These are phyloP conservation scores for Cordyceps sp. DNA, from an alignment of 2,329 filamentous ascomycete species.

Conservation along the genomic window DNA sequence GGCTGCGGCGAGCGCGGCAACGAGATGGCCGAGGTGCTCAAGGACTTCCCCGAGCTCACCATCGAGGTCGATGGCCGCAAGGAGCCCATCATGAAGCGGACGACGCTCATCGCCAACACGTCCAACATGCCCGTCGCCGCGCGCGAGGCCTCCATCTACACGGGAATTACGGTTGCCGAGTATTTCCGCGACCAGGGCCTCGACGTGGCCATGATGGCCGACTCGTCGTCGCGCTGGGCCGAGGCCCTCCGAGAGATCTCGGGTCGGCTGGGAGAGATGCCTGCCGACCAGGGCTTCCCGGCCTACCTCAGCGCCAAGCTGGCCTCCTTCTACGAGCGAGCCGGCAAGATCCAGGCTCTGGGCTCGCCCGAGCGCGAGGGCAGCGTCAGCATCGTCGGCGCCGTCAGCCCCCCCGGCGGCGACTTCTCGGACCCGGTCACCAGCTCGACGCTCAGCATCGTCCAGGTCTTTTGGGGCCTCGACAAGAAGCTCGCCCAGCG, in stretches of 20 bases:
- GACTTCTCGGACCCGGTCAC: slow-evolving; percentile 99
- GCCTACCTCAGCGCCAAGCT: slow-evolving; percentile 94
- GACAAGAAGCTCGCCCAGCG: slow-evolving; percentile 99
- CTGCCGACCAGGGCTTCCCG: slow-evolving; percentile 98
- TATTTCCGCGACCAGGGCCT: slow-evolving; percentile 97
- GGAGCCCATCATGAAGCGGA: slow-evolving; percentile 99
- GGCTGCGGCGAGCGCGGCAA: slow-evolving; percentile 87
- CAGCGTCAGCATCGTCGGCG: slow-evolving; percentile 94
- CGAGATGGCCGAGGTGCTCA: slow-evolving; percentile 99
- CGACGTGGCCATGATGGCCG: slow-evolving; percentile 98
- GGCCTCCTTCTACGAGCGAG: slow-evolving; percentile 97
- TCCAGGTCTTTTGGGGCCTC: slow-evolving; percentile 98
- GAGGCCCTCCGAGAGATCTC: slow-evolving; percentile 98
- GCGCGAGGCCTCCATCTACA: slow-evolving; percentile 97
- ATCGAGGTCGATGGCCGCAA: slow-evolving; percentile 89
- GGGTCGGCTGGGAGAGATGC: slow-evolving; percentile 97
- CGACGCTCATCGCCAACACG: slow-evolving; percentile 93
- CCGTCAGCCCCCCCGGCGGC: slow-evolving; percentile 92
- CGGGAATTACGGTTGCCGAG: slow-evolving; percentile 82
- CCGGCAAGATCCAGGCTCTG: slow-evolving; percentile 69
- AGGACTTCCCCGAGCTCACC: slow-evolving; percentile 97
- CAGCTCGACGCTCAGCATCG: slow-evolving; percentile 81
- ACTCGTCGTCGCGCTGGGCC: slow-evolving; percentile 95
- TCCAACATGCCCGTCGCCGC: slow-evolving; percentile 99
- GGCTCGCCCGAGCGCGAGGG: slow-evolving; percentile 80